Percentiles rank a stretch among this genome's conserved stretches.
phyloP scores from a whole-genome alignment of 2,329 filamentous ascomycete genomes.

The Raffaelea ambrosiae region DNA sequence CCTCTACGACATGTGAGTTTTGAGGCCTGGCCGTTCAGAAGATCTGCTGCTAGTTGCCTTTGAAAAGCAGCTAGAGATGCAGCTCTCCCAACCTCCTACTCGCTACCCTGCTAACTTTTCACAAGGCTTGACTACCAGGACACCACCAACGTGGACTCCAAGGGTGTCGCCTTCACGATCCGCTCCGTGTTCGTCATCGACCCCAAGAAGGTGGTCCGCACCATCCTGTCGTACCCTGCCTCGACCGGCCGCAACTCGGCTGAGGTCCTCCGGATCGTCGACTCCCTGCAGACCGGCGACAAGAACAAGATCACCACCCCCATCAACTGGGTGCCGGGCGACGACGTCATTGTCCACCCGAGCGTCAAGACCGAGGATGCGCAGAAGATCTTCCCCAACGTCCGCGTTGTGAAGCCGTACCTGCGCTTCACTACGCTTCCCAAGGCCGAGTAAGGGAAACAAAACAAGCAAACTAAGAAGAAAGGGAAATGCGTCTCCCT shows the following conservation, averaged over 20 bases:
- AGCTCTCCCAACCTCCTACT: too few species aligned
- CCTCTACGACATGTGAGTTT: slow-evolving; percentile 60
- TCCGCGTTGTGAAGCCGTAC: slow-evolving; percentile 61
- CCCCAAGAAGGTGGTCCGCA: slow-evolving; percentile 84
- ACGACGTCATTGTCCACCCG: slow-evolving; percentile 89
- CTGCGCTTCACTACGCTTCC: slow-evolving; percentile 63
- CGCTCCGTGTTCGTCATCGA: slow-evolving; percentile 93
- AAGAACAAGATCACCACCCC: slow-evolving; percentile 83
- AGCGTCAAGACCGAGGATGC: slow-evolving; percentile 76
- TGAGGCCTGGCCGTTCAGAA: too few species aligned
- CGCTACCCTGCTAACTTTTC: too few species aligned
- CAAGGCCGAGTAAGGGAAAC: slow-evolving; percentile 27
- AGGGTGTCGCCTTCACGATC: slow-evolving; percentile 87
- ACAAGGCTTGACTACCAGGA: slow-evolving; percentile 70
- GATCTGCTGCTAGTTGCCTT: too few species aligned
- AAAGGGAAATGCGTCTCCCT: too few species aligned
- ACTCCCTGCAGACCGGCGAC: slow-evolving; percentile 75
- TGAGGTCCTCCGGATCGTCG: slow-evolving; percentile 70
- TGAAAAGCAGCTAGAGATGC: too few species aligned
- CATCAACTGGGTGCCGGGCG: slow-evolving; percentile 81
- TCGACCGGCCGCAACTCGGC: slow-evolving; percentile 78
- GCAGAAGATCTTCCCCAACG: slow-evolving; percentile 76
- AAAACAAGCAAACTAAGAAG: too few species aligned
- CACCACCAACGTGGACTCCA: slow-evolving; percentile 68
- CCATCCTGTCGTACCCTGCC: slow-evolving; percentile 87